These are phyloP conservation scores for Ophiocordyceps camponoti-leonardi DNA, from an alignment of 2,329 filamentous ascomycete genomes.

Conservation along the genomic window DNA sequence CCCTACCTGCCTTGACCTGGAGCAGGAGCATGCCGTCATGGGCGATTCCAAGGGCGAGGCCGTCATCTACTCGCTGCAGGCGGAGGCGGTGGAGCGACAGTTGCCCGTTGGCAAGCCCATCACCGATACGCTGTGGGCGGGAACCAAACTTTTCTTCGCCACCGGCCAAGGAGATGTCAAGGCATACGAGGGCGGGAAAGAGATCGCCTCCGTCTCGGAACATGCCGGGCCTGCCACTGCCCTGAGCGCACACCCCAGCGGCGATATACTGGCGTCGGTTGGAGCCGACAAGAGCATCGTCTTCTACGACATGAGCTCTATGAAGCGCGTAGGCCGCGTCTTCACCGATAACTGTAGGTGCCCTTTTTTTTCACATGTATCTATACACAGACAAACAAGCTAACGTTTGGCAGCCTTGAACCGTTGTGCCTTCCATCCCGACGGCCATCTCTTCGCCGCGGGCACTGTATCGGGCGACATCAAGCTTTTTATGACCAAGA, in stretches of 20 bases:
- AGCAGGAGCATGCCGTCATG: constrained; percentile 51
- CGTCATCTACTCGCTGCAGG: constrained; percentile 56
- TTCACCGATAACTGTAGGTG: constrained; percentile 64
- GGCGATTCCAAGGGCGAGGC: constrained; percentile 60
- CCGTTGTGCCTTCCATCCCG: constrained; percentile 77
- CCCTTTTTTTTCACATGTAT: background rate
- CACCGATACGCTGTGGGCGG: constrained; percentile 47
- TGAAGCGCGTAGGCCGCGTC: constrained; percentile 57
- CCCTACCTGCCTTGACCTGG: constrained; percentile 29
- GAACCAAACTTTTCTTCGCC: constrained; percentile 51
- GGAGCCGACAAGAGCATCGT: constrained; percentile 85
- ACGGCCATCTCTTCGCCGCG: constrained; percentile 83
- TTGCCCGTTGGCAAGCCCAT: constrained; percentile 52
- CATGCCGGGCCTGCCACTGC: constrained; percentile 71
- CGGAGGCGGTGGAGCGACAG: constrained; percentile 49
- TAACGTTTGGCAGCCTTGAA: constrained; percentile 40
- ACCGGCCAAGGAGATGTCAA: constrained; percentile 66
- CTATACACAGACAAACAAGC: background rate
- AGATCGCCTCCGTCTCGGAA: constrained; percentile 54
- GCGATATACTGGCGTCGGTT: constrained; percentile 69
- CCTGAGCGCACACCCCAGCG: constrained; percentile 67
- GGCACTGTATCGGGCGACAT: constrained; percentile 68
- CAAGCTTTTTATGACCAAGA: constrained; percentile 77
- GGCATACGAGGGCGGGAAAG: constrained; percentile 55
- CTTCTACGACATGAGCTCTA: constrained; percentile 61